Evolutionary conservation across 2,329 filamentous ascomycete species (phyloP).

Genomic region (Byssoonygena ceratinophila): DNA sequence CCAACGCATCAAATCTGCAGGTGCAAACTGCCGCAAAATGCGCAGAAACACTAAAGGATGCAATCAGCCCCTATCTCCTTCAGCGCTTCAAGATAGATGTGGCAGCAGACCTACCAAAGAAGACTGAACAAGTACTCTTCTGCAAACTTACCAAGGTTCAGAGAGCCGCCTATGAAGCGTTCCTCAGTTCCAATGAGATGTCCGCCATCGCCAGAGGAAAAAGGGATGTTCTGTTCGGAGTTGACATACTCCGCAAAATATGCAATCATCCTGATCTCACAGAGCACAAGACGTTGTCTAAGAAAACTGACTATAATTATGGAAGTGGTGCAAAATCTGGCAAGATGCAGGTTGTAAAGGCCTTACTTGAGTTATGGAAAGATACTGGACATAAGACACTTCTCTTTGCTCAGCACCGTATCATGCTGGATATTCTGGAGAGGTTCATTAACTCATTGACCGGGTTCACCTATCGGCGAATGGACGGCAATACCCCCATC

Average conservation of each 20-base stretch:
- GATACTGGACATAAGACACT: conserved; percentile 87
- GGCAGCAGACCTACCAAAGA: conserved; percentile 83
- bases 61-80: conserved; percentile 84
- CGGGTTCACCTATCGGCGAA: conserved; percentile 67
- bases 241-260: conserved; percentile 87
- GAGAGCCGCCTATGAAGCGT: conserved; percentile 66
- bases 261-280: conserved; percentile 93
- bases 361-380: conserved; percentile 78
- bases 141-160: conserved; percentile 80
- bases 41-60: conserved; percentile 84
- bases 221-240: conserved; percentile 73
- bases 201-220: conserved; percentile 65
- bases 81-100: conserved; percentile 92
- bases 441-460: conserved; percentile 59
- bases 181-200: conserved; percentile 75
- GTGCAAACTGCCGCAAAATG: conserved; percentile 92
- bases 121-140: conserved; percentile 91
- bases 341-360: conserved; percentile 92
- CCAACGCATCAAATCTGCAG: conserved; percentile 85
- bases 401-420: conserved; percentile 82
- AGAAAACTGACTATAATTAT: conserved; percentile 61
- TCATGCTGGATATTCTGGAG: conserved; percentile 92
- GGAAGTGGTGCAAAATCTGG: conserved; percentile 71
- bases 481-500: conserved; percentile 88
- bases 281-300: conserved; percentile 51